Percentiles rank a stretch among this genome's conserved stretches.
These are phyloP conservation scores for Yamadazyma takamatsuzukensis DNA, from an alignment of 805 yeast species.

Conservation along the genomic window DNA sequence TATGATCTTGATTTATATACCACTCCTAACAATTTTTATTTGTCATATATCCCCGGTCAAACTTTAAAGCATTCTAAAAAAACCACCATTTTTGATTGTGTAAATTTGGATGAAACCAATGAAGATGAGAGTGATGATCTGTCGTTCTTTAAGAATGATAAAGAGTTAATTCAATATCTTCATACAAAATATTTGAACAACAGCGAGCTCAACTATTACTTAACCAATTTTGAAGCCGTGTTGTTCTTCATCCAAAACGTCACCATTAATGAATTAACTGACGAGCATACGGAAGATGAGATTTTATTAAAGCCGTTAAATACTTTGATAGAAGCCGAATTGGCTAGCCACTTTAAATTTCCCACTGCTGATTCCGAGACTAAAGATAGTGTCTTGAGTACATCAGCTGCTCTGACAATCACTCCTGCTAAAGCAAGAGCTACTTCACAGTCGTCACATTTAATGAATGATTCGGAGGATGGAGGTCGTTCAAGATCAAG, in stretches of 20 bases:
- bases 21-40: conserved; percentile 9
- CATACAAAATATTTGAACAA: conserved; percentile 26
- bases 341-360: conserved; percentile 23
- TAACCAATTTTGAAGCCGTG: conserved; percentile 42
- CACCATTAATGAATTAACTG: conserved; percentile 25
- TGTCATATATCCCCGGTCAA: conserved; percentile 20
- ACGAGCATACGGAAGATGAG: conserved; percentile 9
- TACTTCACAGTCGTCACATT: background rate
- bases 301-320: conserved; percentile 20
- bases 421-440: conserved; percentile 12
- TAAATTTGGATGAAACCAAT: conserved; percentile 19
- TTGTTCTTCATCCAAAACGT: conserved; percentile 34
- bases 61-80: conserved; percentile 6
- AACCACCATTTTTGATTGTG: conserved; percentile 24
- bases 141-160: conserved; percentile 26
- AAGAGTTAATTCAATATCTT: conserved; percentile 25
- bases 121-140: conserved; percentile 3
- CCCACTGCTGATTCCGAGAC: too few species aligned
- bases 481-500: conserved; percentile 32
- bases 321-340: conserved; percentile 28
- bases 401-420: background rate
- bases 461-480: background rate
- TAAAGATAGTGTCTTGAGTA: background rate
- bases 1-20: conserved; percentile 14
- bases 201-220: conserved; percentile 36